Conservation (phyloP, 768 basidiomycete genomes). For the Naganishia antarctica region DNA sequence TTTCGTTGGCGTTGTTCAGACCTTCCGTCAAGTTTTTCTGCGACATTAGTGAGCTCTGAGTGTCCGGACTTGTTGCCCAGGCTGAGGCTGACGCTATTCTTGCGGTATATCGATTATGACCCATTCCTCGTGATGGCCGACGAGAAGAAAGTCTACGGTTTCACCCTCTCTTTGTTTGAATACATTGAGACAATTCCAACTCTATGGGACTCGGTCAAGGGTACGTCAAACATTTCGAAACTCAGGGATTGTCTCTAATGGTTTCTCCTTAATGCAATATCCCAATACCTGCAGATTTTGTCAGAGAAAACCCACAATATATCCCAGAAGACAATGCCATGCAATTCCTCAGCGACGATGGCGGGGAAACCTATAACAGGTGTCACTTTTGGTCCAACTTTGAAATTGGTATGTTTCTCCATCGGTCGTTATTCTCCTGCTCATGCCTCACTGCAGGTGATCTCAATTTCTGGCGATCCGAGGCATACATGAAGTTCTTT, state of each 20-base stretch:
- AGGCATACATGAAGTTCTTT: constrained; percentile 77
- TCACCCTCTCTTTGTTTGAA: constrained; percentile 73
- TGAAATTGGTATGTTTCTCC: constrained; percentile 65
- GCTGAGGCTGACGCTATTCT: neutral
- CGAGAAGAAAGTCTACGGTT: constrained; percentile 78
- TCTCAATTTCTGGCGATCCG: constrained; percentile 75
- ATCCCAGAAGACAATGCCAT: constrained; percentile 64
- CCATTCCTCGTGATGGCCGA: constrained; percentile 78
- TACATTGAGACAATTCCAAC: constrained; percentile 75
- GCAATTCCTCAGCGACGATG: constrained; percentile 69
- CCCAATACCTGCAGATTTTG: constrained; percentile 58
- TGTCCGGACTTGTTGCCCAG: constrained; percentile 10
- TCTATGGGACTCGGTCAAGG: constrained; percentile 69
- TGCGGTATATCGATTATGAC: constrained; percentile 55
- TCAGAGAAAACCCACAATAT: constrained; percentile 60
- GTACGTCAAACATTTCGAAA: constrained; percentile 48
- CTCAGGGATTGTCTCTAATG: too few species aligned
- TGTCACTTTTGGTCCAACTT: constrained; percentile 93
- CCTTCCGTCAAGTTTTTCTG: constrained; percentile 78
- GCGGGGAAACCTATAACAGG: constrained; percentile 66
- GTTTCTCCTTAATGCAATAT: neutral
- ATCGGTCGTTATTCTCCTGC: too few species aligned
- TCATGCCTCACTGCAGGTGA: constrained; percentile 39
- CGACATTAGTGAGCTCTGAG: constrained; percentile 51
- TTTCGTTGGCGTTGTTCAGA: constrained; percentile 49